Evolutionary conservation across 106 monocot species (phyloP).

Genomic region (Dioscorea zingiberensis): DNA sequence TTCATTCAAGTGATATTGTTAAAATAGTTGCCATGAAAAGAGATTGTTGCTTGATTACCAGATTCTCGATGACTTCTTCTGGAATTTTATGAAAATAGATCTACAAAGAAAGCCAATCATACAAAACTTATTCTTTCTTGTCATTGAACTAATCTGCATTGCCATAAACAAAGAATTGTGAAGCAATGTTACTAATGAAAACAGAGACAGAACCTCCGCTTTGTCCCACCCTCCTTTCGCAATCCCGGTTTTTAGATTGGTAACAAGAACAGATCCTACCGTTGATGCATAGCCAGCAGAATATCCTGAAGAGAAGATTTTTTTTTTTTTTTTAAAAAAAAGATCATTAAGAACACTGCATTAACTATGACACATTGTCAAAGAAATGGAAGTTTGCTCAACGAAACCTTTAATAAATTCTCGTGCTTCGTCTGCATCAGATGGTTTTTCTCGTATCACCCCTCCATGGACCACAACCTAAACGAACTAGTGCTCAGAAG

Average conservation of each 20-base stretch:
- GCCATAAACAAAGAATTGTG: background rate
- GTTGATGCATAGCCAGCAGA: conserved; percentile 70
- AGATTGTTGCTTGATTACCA: conserved; percentile 43
- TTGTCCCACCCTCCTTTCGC: conserved; percentile 76
- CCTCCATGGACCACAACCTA: conserved; percentile 94
- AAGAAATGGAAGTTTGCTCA: background rate
- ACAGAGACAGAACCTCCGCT: conserved; percentile 87
- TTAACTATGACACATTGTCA: background rate
- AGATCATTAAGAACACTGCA: background rate
- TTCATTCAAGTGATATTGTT: no score
- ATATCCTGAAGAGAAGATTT: conserved; percentile 52
- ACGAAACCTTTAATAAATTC: conserved; percentile 74
- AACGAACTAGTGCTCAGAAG: no score
- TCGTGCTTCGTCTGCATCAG: conserved; percentile 74
- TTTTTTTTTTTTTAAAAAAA: no score
- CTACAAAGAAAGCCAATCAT: conserved; percentile 25
- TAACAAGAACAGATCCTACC: conserved; percentile 86
- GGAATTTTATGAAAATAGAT: conserved; percentile 96
- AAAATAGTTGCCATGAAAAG: no score
- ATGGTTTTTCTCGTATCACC: conserved; percentile 90
- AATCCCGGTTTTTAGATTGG: conserved; percentile 74
- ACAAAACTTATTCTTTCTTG: no score
- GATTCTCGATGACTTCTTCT: conserved; percentile 78
- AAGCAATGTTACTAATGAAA: background rate
- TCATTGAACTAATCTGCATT: background rate